These are phyloP conservation scores for Wilhelminamyces savonicus DNA, from an alignment of 805 yeast genomes.

Conservation along the genomic window DNA sequence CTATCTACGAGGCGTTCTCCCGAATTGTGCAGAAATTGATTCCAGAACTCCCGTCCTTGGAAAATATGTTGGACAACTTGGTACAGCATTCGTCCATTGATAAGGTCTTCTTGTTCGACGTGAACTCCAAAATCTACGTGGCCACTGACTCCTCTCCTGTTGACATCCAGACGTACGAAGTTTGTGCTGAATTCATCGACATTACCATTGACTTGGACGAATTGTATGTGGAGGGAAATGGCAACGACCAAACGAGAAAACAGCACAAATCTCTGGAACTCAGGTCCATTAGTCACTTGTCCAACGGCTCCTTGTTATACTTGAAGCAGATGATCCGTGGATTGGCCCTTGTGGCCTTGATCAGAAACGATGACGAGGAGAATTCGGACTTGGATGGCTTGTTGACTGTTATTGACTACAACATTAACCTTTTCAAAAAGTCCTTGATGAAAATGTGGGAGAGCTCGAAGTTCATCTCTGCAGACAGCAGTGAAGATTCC, in stretches of 20 bases:
- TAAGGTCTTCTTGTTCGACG: conserved; percentile 87
- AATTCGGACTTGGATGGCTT: conserved; percentile 28
- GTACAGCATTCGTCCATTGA: conserved; percentile 88
- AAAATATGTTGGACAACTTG: conserved; percentile 79
- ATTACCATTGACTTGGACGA: conserved; percentile 86
- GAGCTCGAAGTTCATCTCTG: conserved; percentile 21
- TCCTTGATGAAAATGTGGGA: conserved; percentile 72
- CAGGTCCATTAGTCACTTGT: conserved; percentile 67
- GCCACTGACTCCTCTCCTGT: conserved; percentile 96
- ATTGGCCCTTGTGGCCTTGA: conserved; percentile 81
- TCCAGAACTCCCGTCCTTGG: conserved; percentile 81
- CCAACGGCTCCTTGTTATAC: conserved; percentile 79
- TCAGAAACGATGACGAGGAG: conserved; percentile 52
- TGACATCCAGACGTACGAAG: conserved; percentile 91
- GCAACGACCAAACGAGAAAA: conserved; percentile 3
- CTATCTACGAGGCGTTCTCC: conserved; percentile 92
- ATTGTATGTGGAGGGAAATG: conserved; percentile 37
- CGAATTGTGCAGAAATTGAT: conserved; percentile 88
- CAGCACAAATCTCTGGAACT: conserved; percentile 28
- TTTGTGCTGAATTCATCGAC: conserved; percentile 95
- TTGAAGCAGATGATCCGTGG: conserved; percentile 91
- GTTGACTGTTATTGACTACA: conserved; percentile 75
- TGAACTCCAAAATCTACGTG: conserved; percentile 86
- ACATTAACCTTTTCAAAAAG: conserved; percentile 72
- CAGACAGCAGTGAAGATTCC: background rate